phyloP scores from a whole-genome alignment of 495 filamentous ascomycete genomes.

The Lasiosphaeria miniovina region DNA sequence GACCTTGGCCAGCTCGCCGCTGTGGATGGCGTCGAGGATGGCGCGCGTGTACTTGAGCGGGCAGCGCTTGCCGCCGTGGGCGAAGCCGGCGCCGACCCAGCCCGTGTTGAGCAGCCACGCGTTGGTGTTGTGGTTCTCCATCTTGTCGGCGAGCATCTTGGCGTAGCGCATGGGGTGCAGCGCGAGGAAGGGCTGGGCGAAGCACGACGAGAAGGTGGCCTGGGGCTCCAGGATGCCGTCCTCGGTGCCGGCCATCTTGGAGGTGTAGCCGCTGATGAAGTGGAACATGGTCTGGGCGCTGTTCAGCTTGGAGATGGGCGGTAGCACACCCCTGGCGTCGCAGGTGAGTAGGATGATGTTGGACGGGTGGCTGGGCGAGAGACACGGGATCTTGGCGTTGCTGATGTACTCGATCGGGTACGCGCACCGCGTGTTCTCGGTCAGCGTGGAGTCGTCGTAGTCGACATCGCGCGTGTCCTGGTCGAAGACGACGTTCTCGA shows the following conservation, averaged over 20 bases:
- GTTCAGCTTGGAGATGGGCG: conserved; percentile 96
- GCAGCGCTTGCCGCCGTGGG: conserved; percentile 95
- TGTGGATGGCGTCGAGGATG: conserved; percentile 97
- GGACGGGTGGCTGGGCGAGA: conserved; percentile 79
- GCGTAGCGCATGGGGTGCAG: conserved; percentile 99
- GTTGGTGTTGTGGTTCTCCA: conserved; percentile 89
- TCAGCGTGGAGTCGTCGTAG: conserved; percentile 92
- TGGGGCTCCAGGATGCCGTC: conserved; percentile 94
- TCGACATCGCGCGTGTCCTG: conserved; percentile 83
- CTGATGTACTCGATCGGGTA: conserved; percentile 98
- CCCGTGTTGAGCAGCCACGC: conserved; percentile 99
- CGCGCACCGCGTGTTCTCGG: conserved; percentile 96
- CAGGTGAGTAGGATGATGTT: conserved; percentile 99
- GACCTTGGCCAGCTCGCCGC: conserved; percentile 82
- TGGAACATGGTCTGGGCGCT: conserved; percentile 99
- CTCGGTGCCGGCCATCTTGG: conserved; percentile 99
- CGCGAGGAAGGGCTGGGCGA: conserved; percentile 97
- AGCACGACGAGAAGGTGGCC: conserved; percentile 99
- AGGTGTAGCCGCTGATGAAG: conserved; percentile 99
- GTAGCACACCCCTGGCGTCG: conserved; percentile 94
- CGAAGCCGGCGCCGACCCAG: conserved; percentile 95
- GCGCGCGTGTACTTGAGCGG: conserved; percentile 98
- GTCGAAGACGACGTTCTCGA: conserved; percentile 98
- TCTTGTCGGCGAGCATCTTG: conserved; percentile 96
- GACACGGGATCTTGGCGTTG: conserved; percentile 97